Conservation (phyloP, 768 basidiomycete genomes). For the Tephrocybe sp. region DNA sequence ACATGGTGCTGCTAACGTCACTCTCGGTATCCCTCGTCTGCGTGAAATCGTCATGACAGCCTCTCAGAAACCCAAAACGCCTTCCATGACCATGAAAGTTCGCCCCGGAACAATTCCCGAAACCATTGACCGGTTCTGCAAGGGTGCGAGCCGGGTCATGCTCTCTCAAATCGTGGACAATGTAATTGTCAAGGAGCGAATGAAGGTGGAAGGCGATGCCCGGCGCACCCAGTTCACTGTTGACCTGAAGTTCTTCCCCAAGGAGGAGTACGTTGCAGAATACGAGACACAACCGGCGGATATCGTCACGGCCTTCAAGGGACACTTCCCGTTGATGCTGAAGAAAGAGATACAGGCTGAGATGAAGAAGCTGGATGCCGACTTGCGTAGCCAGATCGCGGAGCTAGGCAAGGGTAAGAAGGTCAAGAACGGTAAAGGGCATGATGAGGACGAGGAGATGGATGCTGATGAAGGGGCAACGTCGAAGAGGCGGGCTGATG, state of each 20-base stretch:
- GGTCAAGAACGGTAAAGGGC: slow-evolving; percentile 40
- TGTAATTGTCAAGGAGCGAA: slow-evolving; percentile 76
- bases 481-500: slow-evolving; percentile 43
- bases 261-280: slow-evolving; percentile 78
- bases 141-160: slow-evolving; percentile 79
- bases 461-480: slow-evolving; percentile 38
- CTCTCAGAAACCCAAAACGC: slow-evolving; percentile 92
- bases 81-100: slow-evolving; percentile 90
- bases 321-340: slow-evolving; percentile 74
- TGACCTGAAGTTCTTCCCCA: slow-evolving; percentile 81
- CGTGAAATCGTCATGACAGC: slow-evolving; percentile 99
- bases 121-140: slow-evolving; percentile 79
- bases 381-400: slow-evolving; percentile 73
- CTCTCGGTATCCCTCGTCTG: slow-evolving; percentile 96
- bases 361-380: slow-evolving; percentile 80
- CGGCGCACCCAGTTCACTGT: slow-evolving; percentile 81
- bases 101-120: slow-evolving; percentile 45
- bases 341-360: slow-evolving; percentile 86
- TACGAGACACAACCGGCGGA: slow-evolving; percentile 74
- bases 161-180: slow-evolving; percentile 87
- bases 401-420: slow-evolving; percentile 83
- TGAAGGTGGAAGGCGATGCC: slow-evolving; percentile 61
- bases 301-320: slow-evolving; percentile 68
- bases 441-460: slow-evolving; percentile 55
- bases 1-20: slow-evolving; percentile 98